Conservation (phyloP, 2,329 filamentous ascomycete species). For the Fusarium sp. region DNA sequence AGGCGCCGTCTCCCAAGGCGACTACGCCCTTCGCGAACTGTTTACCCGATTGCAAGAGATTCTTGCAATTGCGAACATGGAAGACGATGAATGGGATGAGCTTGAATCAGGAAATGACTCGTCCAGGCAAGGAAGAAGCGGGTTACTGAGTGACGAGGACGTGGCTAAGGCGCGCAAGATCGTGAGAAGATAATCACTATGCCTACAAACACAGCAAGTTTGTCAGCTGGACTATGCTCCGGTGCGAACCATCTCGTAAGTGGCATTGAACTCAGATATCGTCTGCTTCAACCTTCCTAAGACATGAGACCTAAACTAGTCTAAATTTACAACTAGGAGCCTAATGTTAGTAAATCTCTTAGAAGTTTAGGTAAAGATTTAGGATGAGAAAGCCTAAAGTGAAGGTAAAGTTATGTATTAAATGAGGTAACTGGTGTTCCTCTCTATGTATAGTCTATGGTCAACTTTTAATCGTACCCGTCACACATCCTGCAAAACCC, state of each 20-base stretch:
- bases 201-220: background rate
- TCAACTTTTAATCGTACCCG: background rate
- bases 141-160: background rate
- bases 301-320: background rate
- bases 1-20: background rate
- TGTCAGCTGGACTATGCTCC: background rate
- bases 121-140: too few species aligned
- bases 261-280: background rate
- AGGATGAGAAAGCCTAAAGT: background rate
- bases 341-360: background rate
- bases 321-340: background rate
- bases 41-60: background rate
- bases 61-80: background rate
- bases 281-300: background rate
- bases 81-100: background rate
- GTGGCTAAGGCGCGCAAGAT: background rate
- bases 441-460: background rate
- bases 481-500: background rate
- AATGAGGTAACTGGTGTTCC: background rate
- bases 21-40: background rate
- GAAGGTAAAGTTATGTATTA: background rate
- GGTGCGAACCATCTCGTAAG: background rate
- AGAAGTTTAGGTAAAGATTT: background rate
- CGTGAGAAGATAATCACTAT: background rate
- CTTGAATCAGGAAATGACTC: background rate